Evolutionary conservation across 2,329 filamentous ascomycete genomes (phyloP).

Genomic region (Penicillium brasilianum): DNA sequence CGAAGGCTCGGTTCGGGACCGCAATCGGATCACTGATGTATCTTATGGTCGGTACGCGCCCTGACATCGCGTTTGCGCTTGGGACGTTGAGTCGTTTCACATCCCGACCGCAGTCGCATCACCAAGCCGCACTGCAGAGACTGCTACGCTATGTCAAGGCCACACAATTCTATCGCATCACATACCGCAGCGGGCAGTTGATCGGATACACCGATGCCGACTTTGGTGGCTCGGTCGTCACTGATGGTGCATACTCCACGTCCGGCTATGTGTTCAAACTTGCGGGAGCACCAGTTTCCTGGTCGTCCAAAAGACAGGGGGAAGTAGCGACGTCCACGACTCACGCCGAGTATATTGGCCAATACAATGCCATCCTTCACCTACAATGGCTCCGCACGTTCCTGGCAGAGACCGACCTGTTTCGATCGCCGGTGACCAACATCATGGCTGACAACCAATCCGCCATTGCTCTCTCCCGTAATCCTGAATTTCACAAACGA

Average conservation of each 20-base stretch:
- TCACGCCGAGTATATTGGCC: conserved; percentile 31
- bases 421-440: conserved; percentile 15
- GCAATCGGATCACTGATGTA: conserved; percentile 8
- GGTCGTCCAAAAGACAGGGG: conserved; percentile 29
- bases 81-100: conserved; percentile 18
- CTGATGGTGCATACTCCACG: conserved; percentile 25
- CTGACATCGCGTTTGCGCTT: conserved; percentile 13
- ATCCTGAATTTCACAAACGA: conserved; percentile 22
- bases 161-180: conserved; percentile 13
- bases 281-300: conserved; percentile 30
- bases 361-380: conserved; percentile 19
- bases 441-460: conserved; percentile 23
- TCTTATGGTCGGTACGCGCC: conserved; percentile 14
- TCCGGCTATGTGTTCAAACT: conserved; percentile 31
- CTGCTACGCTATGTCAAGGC: conserved; percentile 15
- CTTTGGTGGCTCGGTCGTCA: conserved; percentile 21
- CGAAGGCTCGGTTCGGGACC: not conserved
- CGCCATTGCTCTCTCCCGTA: conserved; percentile 15
- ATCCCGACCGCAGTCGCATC: conserved; percentile 14
- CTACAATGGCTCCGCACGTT: conserved; percentile 22
- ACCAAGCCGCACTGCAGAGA: conserved; percentile 14
- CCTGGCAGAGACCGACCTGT: conserved; percentile 13
- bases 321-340: conserved; percentile 28
- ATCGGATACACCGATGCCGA: conserved; percentile 22
- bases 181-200: conserved; percentile 16